Base-by-base conservation (phyloP, 495 filamentous ascomycete species). In the Thermothielavioides terrestris region DNA sequence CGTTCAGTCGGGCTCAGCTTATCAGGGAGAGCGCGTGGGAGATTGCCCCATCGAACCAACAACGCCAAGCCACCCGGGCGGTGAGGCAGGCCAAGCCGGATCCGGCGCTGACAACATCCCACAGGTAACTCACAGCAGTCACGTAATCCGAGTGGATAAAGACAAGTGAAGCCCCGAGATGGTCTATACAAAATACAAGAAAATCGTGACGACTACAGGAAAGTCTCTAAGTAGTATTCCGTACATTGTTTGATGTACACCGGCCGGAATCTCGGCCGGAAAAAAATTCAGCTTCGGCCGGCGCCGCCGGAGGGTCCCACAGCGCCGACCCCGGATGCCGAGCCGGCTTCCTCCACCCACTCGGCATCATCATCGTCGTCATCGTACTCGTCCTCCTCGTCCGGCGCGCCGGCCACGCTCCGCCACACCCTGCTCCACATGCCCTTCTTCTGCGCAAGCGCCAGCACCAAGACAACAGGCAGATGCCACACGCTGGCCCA, bases 401-500 rank as follows among this genome's bases (percentile, higher is more conserved):
- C 61, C 7, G 70, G 64, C 47, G 79, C 76, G 1, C 85, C 86
- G 41, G 78, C 68, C 0, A 83, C 62, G 28, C 80, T 77, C 46
- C 77, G 73, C 86, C 85, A 94, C 18, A 95, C 77, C 30, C 89
- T 77, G 55, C 85, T 78, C 89, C 88, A 95, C 58, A 97, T 74
- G 0, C 90, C 94, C 70, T 89, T 95, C 78, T 98, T 98, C 62
- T 92, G 89, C 39, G 82, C 80, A 63, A 97, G 85, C 32, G 89
- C 94, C 50, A 96, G 70, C 49, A 95, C 86, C 73, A 98, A 81
- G 20, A 96, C 77, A 37, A 87, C 86, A 0, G 92, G 92, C 31
- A 98, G 59, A 70, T 96, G 89, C 92, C 92, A 98, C 21, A 98
- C 89, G 66, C 88, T 94, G 0, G 92, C 88, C 92, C 92, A 98